Conservation (phyloP, 2,329 filamentous ascomycete genomes). For the Simplicillium sp. region DNA sequence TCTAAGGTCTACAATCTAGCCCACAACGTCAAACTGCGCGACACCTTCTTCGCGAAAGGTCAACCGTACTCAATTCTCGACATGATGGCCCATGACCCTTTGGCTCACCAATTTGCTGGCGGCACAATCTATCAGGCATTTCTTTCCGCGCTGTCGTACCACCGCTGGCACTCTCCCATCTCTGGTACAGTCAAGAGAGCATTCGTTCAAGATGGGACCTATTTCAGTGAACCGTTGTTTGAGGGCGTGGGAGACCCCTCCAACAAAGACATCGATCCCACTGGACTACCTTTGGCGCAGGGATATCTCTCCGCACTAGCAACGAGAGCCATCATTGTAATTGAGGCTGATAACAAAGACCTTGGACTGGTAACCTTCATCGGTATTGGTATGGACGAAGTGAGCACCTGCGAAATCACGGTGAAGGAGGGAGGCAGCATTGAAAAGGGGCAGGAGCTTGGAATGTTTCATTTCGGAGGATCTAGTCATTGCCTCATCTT, state of each 20-base stretch:
- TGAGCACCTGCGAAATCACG: slow-evolving; percentile 63
- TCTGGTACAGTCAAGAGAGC: slow-evolving; percentile 49
- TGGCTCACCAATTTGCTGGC: slow-evolving; percentile 45
- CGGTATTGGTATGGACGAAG: slow-evolving; percentile 68
- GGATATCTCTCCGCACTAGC: slow-evolving; percentile 60
- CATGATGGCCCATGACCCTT: slow-evolving; percentile 49
- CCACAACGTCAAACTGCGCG: slow-evolving; percentile 40
- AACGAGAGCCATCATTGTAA: slow-evolving; percentile 59
- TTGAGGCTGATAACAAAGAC: slow-evolving; percentile 57
- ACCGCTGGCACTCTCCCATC: slow-evolving; percentile 64
- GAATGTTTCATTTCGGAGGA: slow-evolving; percentile 78
- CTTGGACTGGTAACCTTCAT: slow-evolving; percentile 65
- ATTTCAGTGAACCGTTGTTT: slow-evolving; percentile 51
- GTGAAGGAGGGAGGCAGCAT: slow-evolving; percentile 57
- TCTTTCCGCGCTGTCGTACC: slow-evolving; percentile 57
- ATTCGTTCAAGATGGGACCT: slow-evolving; percentile 53
- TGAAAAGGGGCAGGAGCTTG: slow-evolving; percentile 60
- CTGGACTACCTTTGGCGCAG: slow-evolving; percentile 42
- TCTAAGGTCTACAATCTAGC: slow-evolving; percentile 46
- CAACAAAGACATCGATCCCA: slow-evolving; percentile 24
- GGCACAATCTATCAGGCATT: slow-evolving; percentile 66
- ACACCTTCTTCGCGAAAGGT: slow-evolving; percentile 59
- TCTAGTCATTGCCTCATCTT: slow-evolving; percentile 62
- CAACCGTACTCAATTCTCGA: slow-evolving; percentile 58
- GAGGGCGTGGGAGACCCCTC: slow-evolving; percentile 20